phyloP scores from a whole-genome alignment of 1,139 yeast species.

The Candida frijolesensis region DNA sequence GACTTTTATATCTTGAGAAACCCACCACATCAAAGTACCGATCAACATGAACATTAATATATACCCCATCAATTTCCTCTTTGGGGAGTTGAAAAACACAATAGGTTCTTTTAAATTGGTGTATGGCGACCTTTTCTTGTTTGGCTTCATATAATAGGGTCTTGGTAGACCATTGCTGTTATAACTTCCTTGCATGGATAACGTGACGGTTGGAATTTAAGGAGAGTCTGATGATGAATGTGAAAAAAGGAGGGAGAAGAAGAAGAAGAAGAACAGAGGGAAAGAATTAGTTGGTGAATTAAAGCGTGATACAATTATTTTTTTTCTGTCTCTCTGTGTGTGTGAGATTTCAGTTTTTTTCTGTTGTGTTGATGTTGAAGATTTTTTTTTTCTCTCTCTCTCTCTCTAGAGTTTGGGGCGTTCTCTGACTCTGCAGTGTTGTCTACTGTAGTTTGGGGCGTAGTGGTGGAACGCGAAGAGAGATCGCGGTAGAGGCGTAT shows the following conservation, averaged over 20 bases:
- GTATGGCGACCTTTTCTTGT: slow-evolving; percentile 38
- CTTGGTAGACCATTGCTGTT: slow-evolving; percentile 48
- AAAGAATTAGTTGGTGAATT: not conserved
- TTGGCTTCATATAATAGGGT: slow-evolving; percentile 53
- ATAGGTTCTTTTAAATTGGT: slow-evolving; percentile 30
- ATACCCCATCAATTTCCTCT: slow-evolving; percentile 44
- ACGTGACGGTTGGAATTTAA: too few species aligned
- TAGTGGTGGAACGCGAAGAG: too few species aligned
- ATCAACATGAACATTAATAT: slow-evolving; percentile 37
- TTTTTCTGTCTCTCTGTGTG: not conserved
- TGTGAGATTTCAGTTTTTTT: not conserved
- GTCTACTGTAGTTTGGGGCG: too few species aligned
- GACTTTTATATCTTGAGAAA: slow-evolving; percentile 40
- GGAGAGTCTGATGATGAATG: not conserved
- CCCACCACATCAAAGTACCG: slow-evolving; percentile 38
- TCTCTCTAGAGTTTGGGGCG: too few species aligned
- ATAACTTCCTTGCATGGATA: slow-evolving; percentile 45
- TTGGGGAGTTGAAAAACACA: slow-evolving; percentile 38
- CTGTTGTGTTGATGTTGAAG: not conserved
- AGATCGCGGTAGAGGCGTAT: too few species aligned
- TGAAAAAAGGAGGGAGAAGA: not conserved
- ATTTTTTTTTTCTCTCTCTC: slow-evolving; percentile 5
- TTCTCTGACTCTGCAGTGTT: not conserved
- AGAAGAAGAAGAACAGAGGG: not conserved
- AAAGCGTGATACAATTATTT: not conserved